Conservation (phyloP, 2,329 filamentous ascomycete genomes). For the Colletotrichum theobromicola region DNA sequence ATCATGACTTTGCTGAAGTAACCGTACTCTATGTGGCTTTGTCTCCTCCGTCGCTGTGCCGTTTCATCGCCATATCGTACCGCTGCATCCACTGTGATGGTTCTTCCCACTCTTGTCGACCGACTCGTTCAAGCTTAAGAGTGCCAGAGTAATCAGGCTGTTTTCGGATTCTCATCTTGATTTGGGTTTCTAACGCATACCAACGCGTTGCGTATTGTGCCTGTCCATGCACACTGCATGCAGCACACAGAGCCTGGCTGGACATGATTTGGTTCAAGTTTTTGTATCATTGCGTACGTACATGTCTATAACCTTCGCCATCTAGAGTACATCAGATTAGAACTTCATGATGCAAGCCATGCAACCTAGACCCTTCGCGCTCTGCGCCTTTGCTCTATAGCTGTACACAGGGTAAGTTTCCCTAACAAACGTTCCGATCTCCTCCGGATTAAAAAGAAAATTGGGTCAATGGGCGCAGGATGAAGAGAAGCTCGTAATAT, state of each 20-base stretch:
- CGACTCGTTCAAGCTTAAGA: background rate
- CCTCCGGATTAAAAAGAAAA: background rate
- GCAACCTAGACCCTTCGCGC: constrained; percentile 36
- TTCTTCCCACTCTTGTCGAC: background rate
- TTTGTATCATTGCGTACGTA: constrained; percentile 38
- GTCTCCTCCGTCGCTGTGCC: background rate
- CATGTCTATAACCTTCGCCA: constrained; percentile 45
- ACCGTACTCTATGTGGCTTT: background rate
- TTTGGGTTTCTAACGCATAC: background rate
- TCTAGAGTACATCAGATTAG: constrained; percentile 48
- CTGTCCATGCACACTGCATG: background rate
- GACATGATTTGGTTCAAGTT: background rate
- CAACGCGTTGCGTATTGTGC: background rate
- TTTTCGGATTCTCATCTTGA: background rate
- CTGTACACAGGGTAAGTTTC: constrained; percentile 31
- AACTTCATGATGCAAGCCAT: constrained; percentile 41
- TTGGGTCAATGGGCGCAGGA: background rate
- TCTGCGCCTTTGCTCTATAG: constrained; percentile 41
- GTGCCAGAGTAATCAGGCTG: background rate
- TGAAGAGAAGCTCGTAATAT: constrained; percentile 18
- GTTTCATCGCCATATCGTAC: background rate
- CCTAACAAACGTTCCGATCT: background rate
- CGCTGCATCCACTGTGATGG: background rate
- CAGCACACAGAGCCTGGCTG: background rate
- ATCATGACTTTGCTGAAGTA: background rate